phyloP scores from a whole-genome alignment of 257 asterid species.

The Fraxinus pennsylvanica region DNA sequence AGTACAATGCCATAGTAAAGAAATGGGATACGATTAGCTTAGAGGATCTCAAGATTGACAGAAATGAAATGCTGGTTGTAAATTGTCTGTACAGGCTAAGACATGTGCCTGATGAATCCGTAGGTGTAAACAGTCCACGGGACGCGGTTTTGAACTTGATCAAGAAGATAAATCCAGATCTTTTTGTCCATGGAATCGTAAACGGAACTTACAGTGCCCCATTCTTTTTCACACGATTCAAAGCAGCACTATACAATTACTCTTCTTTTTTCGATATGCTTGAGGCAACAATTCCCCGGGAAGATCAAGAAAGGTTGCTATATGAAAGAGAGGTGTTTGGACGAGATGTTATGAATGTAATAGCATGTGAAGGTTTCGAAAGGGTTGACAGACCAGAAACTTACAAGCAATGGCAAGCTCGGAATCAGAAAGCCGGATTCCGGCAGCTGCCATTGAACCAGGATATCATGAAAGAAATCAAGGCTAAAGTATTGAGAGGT shows the following conservation, averaged over 20 bases:
- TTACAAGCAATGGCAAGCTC: conserved; percentile 38
- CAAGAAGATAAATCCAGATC: conserved; percentile 32
- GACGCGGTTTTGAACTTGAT: conserved; percentile 35
- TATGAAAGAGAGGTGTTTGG: conserved; percentile 39
- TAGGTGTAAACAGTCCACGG: conserved; percentile 25
- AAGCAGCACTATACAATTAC: conserved; percentile 33
- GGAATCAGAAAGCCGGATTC: conserved; percentile 40
- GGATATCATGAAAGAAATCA: conserved; percentile 32
- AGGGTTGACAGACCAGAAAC: conserved; percentile 46
- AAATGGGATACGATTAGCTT: conserved; percentile 32
- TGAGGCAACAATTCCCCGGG: conserved; percentile 30
- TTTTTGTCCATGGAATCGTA: conserved; percentile 40
- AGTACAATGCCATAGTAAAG: conserved; percentile 36
- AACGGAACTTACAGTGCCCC: conserved; percentile 35
- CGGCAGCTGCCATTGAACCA: conserved; percentile 30
- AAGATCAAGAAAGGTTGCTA: conserved; percentile 30
- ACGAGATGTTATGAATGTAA: conserved; percentile 33
- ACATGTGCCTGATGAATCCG: conserved; percentile 32
- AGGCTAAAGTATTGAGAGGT: conserved; percentile 28
- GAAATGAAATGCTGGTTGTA: conserved; percentile 22
- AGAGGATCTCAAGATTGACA: conserved; percentile 37
- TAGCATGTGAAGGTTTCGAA: conserved; percentile 43
- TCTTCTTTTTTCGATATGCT: conserved; percentile 42
- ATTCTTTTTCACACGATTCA: conserved; percentile 26
- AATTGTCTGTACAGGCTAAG: conserved; percentile 44